Evolutionary conservation across 352 stramenopile species (phyloP).

Genomic region (Pythium phragmitis): DNA sequence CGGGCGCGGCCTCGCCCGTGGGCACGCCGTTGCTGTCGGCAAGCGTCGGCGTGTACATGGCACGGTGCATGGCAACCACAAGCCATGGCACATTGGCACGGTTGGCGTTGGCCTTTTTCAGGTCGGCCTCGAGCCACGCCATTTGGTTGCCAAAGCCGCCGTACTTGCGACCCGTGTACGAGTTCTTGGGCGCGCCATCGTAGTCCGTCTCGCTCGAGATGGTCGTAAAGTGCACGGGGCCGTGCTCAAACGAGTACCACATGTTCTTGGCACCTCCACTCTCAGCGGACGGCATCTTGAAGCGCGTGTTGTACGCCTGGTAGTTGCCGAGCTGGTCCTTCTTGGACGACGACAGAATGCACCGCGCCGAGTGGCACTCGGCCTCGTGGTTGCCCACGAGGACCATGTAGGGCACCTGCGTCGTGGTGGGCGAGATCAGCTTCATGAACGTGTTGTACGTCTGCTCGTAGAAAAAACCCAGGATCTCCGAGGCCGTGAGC

Average conservation of each 20-base stretch:
- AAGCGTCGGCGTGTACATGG: slow-evolving; percentile 43
- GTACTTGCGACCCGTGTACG: slow-evolving; percentile 25
- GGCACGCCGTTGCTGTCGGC: slow-evolving; percentile 35
- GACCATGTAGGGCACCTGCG: slow-evolving; percentile 81
- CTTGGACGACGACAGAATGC: slow-evolving; percentile 45
- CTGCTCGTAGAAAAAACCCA: slow-evolving; percentile 86
- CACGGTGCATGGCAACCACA: slow-evolving; percentile 51
- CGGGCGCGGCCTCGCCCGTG: slow-evolving; percentile 26
- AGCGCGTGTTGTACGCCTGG: slow-evolving; percentile 80
- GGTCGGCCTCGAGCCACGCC: slow-evolving; percentile 50
- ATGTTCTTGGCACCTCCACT: slow-evolving; percentile 65
- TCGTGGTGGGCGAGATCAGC: slow-evolving; percentile 48
- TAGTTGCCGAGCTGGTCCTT: slow-evolving; percentile 74
- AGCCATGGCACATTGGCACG: slow-evolving; percentile 49
- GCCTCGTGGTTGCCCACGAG: slow-evolving; percentile 86
- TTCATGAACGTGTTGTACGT: slow-evolving; percentile 88
- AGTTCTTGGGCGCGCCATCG: slow-evolving; percentile 23
- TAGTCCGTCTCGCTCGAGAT: slow-evolving; percentile 85
- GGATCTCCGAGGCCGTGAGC: slow-evolving; percentile 20
- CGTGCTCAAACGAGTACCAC: slow-evolving; percentile 90
- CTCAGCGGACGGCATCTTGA: slow-evolving; percentile 83
- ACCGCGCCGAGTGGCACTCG: slow-evolving; percentile 78
- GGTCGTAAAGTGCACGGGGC: slow-evolving; percentile 75
- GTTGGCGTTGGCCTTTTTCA: slow-evolving; percentile 47
- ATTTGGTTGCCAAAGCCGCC: slow-evolving; percentile 41